phyloP scores from a whole-genome alignment of 345 rosid species.

The Eutrema heterophyllum region DNA sequence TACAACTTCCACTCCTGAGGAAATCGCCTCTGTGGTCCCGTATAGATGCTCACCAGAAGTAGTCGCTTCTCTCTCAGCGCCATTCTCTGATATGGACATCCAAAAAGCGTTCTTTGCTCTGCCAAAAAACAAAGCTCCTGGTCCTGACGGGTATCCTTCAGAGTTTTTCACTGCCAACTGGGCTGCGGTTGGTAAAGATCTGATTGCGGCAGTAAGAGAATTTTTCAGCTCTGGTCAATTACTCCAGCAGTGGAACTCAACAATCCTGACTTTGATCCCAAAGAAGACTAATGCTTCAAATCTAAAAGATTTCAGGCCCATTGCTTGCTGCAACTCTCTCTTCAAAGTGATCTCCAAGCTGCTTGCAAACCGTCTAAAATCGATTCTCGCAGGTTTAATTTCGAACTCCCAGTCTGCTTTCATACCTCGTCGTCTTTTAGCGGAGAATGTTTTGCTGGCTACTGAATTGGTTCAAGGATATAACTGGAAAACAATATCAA shows the following conservation, averaged over 20 bases:
- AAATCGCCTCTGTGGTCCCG: neutral
- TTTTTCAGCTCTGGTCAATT: neutral
- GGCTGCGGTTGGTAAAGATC: neutral
- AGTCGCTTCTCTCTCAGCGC: neutral
- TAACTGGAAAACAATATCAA: too few relatives aligned
- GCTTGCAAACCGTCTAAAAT: too few relatives aligned
- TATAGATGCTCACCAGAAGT: neutral
- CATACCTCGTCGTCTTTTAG: too few relatives aligned
- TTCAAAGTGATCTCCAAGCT: too few relatives aligned
- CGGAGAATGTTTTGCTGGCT: too few relatives aligned
- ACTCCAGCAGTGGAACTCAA: neutral
- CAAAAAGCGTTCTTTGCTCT: neutral
- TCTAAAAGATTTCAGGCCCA: too few relatives aligned
- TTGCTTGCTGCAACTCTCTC: too few relatives aligned
- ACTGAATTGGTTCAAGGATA: too few relatives aligned
- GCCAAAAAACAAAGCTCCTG: neutral
- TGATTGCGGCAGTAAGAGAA: neutral
- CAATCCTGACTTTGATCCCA: neutral
- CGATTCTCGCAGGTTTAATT: too few relatives aligned
- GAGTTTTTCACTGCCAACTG: neutral
- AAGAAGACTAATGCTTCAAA: neutral
- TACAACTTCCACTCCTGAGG: neutral
- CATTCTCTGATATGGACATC: neutral
- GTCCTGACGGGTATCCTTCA: neutral
- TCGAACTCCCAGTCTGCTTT: too few relatives aligned